Evolutionary conservation across 1,284 basidiomycete species (phyloP), one percentile per base, ranked within the genome.

Genomic region (Moniliophthora roreri): DNA sequence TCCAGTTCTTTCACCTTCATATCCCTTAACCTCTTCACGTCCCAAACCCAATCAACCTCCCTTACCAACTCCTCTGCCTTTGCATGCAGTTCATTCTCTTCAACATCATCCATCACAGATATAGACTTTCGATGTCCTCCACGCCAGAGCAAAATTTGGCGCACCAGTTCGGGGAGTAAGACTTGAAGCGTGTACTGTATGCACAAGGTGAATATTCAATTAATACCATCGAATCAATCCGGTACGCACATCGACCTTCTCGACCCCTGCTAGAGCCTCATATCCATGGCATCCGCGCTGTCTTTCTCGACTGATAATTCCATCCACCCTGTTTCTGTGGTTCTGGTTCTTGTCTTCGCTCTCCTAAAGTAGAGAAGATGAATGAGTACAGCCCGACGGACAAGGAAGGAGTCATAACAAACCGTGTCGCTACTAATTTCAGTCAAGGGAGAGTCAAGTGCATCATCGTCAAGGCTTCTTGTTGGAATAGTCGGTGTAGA

Each of bases 111-210:
- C 24, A 46, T 16, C 11, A 46, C 24, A 16, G 24, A n/a, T 15
- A 85, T 73, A 0, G 75, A 74, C 1, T 63, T 74, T 18, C 88
- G 84, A 34, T 77, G 66, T 1, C 83, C 85, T 13, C 70, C 69
- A 15, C 85, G 79, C 85, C 87, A 89, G 13, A 89, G 67, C 6
- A 88, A 69, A 15, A 91, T 72, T 62, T 91, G 88, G 39, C 84
- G 71, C 36, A 87, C 72, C 1, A 83, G 76, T 66, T 89, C 87
- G 3, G 82, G 84, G 8, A 88, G 72, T 10, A 91, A 77, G 21
- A 91, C 76, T 56, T 85, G 82, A 24, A 79, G 68, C 63, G 85
- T 88, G 60, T 89, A 91, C 87, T 91, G 57, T 34, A 41, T 51
- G 37, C 2, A 36, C n/a, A 18, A 38, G 20, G 6, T 39, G 48